Base-by-base conservation (phyloP, 345 rosid genomes). In the Corchorus capsularis region DNA sequence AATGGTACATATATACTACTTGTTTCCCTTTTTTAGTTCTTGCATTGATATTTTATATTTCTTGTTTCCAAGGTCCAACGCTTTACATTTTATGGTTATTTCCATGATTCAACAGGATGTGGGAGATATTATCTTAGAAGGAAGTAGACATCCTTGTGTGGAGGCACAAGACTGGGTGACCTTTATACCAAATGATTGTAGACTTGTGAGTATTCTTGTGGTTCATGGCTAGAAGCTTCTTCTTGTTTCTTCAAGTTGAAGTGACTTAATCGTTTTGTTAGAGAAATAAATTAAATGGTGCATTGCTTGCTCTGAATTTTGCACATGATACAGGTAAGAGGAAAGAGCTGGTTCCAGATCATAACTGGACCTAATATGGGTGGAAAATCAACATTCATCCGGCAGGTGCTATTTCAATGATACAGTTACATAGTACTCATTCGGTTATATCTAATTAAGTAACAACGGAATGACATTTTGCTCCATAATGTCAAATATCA, bases 291-390 rank as follows among this genome's bases (percentile, higher is more conserved):
- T 27, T 27, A 27, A 27, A 27, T 27, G 27, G 27, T 27, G 27
- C 27, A 62, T 63, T 69, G 46, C 73, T 83, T 73, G 56, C 65
- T 35, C 68, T 72, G 73, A 80, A 70, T 12, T 67, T 60, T 78
- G 83, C 53, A 79, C 45, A 53, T 74, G 59, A 75, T 78, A 74
- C 93, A 96, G 99, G 81, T 87, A 74, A 87, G 98, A 75, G 96
- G 89, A 61, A 85, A 87, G 84, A 93, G 97, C 83, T 96, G 99
- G 98, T 96, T 93, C 84, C 99, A 93, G 80, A 96, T 96, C 79
- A 86, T 96, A 75, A 96, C 98, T 22, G 99, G 99, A 79, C 98
- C 99, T 73, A 96, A 96, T 83, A 96, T 96, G 99, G 99, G 99
- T 71, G 98, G 99, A 63, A 96, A 96, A 85, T 96, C 99, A 74